phyloP scores from a whole-genome alignment of 768 basidiomycete species.

The Holtermanniella nyarrowii region DNA sequence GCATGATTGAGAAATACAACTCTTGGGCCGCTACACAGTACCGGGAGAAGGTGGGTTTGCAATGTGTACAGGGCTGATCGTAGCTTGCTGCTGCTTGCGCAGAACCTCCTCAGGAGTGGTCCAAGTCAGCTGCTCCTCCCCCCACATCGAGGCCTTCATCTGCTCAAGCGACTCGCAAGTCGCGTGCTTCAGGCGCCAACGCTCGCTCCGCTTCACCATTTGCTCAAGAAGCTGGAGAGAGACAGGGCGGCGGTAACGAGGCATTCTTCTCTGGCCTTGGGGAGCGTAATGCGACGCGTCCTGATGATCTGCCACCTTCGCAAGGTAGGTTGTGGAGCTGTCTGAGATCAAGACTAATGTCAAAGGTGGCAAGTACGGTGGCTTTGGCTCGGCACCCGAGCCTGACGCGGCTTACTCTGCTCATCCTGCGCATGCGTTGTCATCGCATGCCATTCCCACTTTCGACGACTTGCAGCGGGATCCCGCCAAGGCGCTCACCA shows the following conservation, averaged over 20 bases:
- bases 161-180: constrained; percentile 76
- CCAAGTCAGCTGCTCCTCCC: constrained; percentile 60
- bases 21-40: constrained; percentile 93
- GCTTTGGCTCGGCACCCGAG: constrained; percentile 79
- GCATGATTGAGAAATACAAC: constrained; percentile 52
- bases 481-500: constrained; percentile 71
- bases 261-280: constrained; percentile 76
- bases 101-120: constrained; percentile 62
- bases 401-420: constrained; percentile 46
- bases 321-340: constrained; percentile 50
- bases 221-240: constrained; percentile 45
- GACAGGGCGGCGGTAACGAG: constrained; percentile 55
- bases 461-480: constrained; percentile 75
- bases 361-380: constrained; percentile 64
- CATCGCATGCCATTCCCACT: constrained; percentile 69
- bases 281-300: constrained; percentile 63
- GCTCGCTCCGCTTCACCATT: constrained; percentile 48
- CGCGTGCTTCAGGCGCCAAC: constrained; percentile 56
- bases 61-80: neutral
- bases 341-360: neutral
- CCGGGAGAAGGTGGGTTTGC: constrained; percentile 64
- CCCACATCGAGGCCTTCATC: constrained; percentile 53
- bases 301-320: constrained; percentile 72
- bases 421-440: constrained; percentile 61
- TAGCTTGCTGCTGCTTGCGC: constrained; percentile 67